Evolutionary conservation across 2,329 filamentous ascomycete species (phyloP).

Genomic region (Chaetomiaceae sp.): DNA sequence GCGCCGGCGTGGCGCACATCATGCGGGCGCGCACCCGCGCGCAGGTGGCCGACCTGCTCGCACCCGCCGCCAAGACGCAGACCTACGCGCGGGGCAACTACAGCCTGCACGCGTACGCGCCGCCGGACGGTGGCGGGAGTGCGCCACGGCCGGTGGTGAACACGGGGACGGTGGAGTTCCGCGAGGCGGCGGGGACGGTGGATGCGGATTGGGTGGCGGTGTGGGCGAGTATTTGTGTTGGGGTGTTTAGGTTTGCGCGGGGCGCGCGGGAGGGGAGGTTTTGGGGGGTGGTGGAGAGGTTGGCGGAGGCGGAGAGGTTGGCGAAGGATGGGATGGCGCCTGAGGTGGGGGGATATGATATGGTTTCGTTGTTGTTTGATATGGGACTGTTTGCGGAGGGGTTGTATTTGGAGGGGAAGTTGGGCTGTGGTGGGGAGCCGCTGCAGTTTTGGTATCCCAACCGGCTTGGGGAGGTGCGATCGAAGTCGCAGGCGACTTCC

Average conservation of each 20-base stretch:
- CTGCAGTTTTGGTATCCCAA: slow-evolving; percentile 10
- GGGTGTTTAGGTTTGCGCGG: slow-evolving; percentile 22
- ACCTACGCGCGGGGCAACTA: slow-evolving; percentile 20
- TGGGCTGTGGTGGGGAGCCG: neutral
- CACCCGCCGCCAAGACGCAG: fast-evolving
- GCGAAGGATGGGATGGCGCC: neutral
- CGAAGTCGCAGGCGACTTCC: no score
- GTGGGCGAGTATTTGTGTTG: slow-evolving; percentile 32
- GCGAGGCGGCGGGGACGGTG: slow-evolving; percentile 32
- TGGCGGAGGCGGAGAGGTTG: slow-evolving; percentile 10
- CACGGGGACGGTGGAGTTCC: slow-evolving; percentile 30
- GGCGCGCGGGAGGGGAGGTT: slow-evolving; percentile 5
- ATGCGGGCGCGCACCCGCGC: slow-evolving; percentile 16
- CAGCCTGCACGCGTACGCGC: slow-evolving; percentile 20
- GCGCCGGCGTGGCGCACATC: slow-evolving; percentile 6
- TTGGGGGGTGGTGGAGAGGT: slow-evolving; percentile 1
- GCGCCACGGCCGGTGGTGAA: neutral
- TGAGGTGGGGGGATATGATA: slow-evolving; percentile 2
- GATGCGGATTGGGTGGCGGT: slow-evolving; percentile 29
- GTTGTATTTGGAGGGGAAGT: slow-evolving; percentile 4
- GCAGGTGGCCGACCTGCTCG: neutral
- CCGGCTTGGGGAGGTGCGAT: neutral
- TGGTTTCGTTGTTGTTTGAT: slow-evolving; percentile 12
- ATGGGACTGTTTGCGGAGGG: slow-evolving; percentile 7
- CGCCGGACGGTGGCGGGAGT: no score